Conservation (phyloP, 768 basidiomycete species). For the Gyrodon lividus region DNA sequence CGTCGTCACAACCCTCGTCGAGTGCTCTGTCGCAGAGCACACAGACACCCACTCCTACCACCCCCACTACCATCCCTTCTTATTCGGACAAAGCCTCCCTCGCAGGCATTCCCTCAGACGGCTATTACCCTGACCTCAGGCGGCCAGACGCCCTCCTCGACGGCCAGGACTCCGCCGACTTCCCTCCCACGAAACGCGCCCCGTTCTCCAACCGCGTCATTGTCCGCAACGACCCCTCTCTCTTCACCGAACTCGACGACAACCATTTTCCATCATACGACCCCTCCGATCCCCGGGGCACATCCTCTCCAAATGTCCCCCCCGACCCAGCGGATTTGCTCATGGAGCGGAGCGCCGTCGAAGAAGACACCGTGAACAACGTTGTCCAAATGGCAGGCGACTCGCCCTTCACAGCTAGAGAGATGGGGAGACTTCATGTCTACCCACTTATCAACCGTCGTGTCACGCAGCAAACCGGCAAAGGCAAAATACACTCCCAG, state of each 20-base stretch:
- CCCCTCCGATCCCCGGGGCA: constrained; percentile 4
- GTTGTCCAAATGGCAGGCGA: constrained; percentile 15
- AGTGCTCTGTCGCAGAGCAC: not conserved
- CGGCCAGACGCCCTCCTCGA: constrained; percentile 60
- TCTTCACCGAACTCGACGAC: constrained; percentile 44
- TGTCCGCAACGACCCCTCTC: constrained; percentile 69
- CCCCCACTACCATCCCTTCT: not conserved
- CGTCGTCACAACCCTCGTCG: constrained; percentile 5
- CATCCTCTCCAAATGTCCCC: not conserved
- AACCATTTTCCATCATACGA: constrained; percentile 17
- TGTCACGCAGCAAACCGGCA: constrained; percentile 88
- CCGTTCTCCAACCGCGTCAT: constrained; percentile 63
- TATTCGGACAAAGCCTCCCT: constrained; percentile 15
- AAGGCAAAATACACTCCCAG: constrained; percentile 77
- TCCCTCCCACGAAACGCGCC: constrained; percentile 50
- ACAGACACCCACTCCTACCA: not conserved
- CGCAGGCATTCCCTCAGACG: constrained; percentile 19
- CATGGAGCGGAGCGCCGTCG: constrained; percentile 5
- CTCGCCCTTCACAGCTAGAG: constrained; percentile 15
- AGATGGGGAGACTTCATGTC: constrained; percentile 36
- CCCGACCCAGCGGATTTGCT: not conserved
- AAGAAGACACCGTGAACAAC: constrained; percentile 20
- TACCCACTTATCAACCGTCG: constrained; percentile 48
- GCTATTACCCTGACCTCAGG: constrained; percentile 60
- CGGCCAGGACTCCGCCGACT: constrained; percentile 50